Base-by-base conservation (phyloP, 164 flowering plant species). In the Umbilicus rupestris region DNA sequence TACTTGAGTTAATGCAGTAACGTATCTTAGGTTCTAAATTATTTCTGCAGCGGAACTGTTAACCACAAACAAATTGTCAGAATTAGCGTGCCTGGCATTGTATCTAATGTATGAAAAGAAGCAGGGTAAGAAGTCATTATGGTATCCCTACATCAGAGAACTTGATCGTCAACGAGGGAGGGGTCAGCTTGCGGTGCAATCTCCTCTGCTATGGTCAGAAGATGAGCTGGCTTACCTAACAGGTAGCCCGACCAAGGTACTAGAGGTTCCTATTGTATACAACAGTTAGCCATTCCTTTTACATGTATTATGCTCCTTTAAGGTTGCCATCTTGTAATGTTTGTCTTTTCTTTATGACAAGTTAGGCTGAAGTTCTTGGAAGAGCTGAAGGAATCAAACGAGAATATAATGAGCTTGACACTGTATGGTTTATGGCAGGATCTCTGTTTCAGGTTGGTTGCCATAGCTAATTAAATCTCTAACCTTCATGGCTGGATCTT, bases 391-490 rank as follows among this genome's bases (percentile, higher is more conserved):
- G 97, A 46, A 89, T 94, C 60, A 89, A 78, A 80, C 85, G 88
- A 76, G 99, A 94, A 73, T 94, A 94, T 68, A 74, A 85, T 75
- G 99, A 94, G 77, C 99, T 94, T 68, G 99, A 94, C 75, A 94
- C 99, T 20, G 99, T 91, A 41, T 94, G 99, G 99, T 94, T 94
- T 80, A 94, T 94, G 99, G 96, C 99, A 62, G 97, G 99, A 35
- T 94, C 99, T 35, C 78, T 94, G 29, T 94, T 94, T 84, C 95
- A 91, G 97, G 99, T 91, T 52, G 58, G 58, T 52, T 52, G 58
- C 9, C 58, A 52, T 24, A 52, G 58, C 4, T 3, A 24, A 14
- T 24, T 52, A 22, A 52, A 24, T 52, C 14, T 24, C 14, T 52
- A 4, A 52, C 22, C 30, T 26, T 19, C 10, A 72, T 37, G n/a